Evolutionary conservation across 148 eudicot species (phyloP).

Genomic region (Silene latifolia): DNA sequence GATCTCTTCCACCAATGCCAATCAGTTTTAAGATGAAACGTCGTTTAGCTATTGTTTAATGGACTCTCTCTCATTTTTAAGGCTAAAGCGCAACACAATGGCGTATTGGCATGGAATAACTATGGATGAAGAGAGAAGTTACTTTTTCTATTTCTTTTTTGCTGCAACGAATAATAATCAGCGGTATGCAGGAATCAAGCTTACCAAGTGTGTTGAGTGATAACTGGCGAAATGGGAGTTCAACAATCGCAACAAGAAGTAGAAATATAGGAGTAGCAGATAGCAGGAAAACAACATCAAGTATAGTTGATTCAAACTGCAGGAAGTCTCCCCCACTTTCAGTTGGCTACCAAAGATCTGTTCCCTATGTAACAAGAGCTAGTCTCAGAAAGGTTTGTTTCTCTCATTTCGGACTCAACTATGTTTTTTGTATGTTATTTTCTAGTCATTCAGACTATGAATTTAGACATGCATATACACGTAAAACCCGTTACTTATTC

Average conservation of each 20-base stretch:
- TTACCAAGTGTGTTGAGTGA: conserved; percentile 49
- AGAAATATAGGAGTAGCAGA: conserved; percentile 26
- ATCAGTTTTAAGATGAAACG: too few species aligned
- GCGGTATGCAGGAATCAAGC: conserved; percentile 68
- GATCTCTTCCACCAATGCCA: too few species aligned
- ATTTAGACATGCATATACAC: too few species aligned
- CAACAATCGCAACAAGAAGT: conserved; percentile 70
- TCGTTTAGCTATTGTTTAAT: too few species aligned
- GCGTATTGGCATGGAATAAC: too few species aligned
- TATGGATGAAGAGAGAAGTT: too few species aligned
- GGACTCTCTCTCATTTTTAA: too few species aligned
- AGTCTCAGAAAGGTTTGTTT: conserved; percentile 59
- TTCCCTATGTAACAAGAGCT: conserved; percentile 64
- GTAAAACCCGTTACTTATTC: too few species aligned
- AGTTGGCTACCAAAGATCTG: conserved; percentile 47
- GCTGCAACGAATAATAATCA: not conserved
- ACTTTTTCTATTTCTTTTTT: too few species aligned
- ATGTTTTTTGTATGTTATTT: too few species aligned
- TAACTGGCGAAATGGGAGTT: conserved; percentile 38
- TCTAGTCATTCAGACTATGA: too few species aligned
- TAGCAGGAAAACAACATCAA: conserved; percentile 27
- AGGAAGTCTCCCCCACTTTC: conserved; percentile 69
- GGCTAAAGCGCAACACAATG: too few species aligned
- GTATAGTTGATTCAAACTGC: conserved; percentile 32
- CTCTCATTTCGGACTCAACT: not conserved